A percentile compares a stretch with the other conserved stretches of the same genome.
These are phyloP conservation scores for Stemphylium beticola DNA, from an alignment of 2,329 filamentous ascomycete species.

Conservation along the genomic window DNA sequence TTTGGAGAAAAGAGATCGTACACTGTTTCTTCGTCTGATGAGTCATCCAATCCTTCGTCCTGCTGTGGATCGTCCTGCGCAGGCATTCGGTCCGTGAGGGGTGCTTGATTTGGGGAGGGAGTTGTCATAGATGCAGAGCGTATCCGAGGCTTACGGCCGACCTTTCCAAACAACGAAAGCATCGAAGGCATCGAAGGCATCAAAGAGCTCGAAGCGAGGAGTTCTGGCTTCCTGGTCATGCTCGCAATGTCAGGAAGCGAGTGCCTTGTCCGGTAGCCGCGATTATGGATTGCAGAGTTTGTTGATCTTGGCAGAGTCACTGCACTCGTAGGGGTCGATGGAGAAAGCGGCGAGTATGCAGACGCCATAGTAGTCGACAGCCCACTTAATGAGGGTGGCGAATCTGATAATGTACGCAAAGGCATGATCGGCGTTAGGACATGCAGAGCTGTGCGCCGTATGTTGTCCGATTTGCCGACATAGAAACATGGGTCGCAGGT, in stretches of 20 bases:
- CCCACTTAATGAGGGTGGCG: no score
- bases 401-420: not conserved
- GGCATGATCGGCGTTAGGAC: not conserved
- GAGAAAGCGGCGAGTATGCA: not conserved
- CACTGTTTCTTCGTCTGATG: not conserved
- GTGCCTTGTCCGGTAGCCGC: not conserved
- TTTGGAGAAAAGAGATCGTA: not conserved
- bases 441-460: not conserved
- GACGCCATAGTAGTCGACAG: no score
- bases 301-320: not conserved
- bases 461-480: constrained; percentile 1
- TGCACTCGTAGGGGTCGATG: not conserved
- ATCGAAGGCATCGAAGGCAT: not conserved
- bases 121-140: not conserved
- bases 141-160: not conserved
- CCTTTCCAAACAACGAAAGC: not conserved
- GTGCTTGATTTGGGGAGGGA: not conserved
- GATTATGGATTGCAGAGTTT: not conserved
- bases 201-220: not conserved
- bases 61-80: no score
- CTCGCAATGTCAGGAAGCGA: not conserved
- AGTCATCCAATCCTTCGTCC: not conserved
- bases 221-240: not conserved
- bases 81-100: not conserved
- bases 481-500: constrained; percentile 2